Evolutionary conservation across 2,329 filamentous ascomycete species (phyloP).

Genomic region (Neofusicoccum parvum): DNA sequence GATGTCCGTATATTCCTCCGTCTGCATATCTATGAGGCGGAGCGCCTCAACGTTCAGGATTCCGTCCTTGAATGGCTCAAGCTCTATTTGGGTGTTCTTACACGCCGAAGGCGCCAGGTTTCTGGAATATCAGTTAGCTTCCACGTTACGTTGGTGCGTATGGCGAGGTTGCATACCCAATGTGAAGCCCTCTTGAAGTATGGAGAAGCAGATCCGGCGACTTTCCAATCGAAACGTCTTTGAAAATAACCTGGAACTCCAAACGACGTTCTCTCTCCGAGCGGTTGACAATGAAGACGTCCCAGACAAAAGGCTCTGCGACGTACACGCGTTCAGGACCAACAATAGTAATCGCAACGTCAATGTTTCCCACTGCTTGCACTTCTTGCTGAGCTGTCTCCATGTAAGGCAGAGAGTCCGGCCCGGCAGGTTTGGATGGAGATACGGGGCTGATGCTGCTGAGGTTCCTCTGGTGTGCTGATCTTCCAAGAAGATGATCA

Average conservation of each 20-base stretch:
- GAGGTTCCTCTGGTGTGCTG: conserved; percentile 15
- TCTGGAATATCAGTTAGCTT: conserved; percentile 33
- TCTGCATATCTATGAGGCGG: conserved; percentile 71
- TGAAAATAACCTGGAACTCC: conserved; percentile 68
- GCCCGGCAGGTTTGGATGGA: conserved; percentile 28
- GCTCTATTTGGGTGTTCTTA: conserved; percentile 72
- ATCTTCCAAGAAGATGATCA: conserved; percentile 48
- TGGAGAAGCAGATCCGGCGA: conserved; percentile 72
- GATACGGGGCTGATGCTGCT: conserved; percentile 5
- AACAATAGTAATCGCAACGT: conserved; percentile 74
- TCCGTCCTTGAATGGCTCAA: conserved; percentile 68
- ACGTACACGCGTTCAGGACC: conserved; percentile 62
- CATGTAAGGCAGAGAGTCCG: conserved; percentile 32
- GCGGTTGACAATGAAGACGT: conserved; percentile 75
- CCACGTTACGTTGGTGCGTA: background rate
- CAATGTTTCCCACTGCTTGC: conserved; percentile 55
- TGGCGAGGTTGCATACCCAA: conserved; percentile 57
- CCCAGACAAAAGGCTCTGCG: conserved; percentile 71
- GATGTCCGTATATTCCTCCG: conserved; percentile 76
- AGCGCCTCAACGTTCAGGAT: conserved; percentile 72
- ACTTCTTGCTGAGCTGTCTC: conserved; percentile 29
- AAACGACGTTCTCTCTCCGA: conserved; percentile 66
- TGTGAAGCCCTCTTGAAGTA: conserved; percentile 71
- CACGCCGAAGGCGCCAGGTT: conserved; percentile 72
- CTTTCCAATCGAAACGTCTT: conserved; percentile 66